phyloP scores from a whole-genome alignment of 306 rosid species.

The Arachis hypogaea region DNA sequence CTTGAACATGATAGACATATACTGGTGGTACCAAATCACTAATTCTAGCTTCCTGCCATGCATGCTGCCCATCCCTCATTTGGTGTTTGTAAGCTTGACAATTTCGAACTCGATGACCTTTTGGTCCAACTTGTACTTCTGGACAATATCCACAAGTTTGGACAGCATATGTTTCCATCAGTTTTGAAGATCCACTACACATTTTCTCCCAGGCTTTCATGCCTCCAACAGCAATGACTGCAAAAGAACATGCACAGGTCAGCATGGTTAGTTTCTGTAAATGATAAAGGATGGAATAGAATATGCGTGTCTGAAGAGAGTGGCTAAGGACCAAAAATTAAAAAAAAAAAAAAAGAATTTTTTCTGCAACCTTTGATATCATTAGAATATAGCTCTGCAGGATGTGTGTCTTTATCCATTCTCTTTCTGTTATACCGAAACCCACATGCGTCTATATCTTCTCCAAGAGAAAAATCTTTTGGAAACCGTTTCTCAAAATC shows the following conservation, averaged over 20 bases:
- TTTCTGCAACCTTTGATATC: constrained; percentile 55
- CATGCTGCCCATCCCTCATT: constrained; percentile 88
- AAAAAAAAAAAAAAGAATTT: constrained; percentile 18
- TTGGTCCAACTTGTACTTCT: constrained; percentile 81
- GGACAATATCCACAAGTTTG: constrained; percentile 82
- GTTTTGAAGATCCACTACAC: constrained; percentile 58
- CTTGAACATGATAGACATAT: constrained; percentile 63
- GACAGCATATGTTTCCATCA: constrained; percentile 59
- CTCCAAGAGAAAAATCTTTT: constrained; percentile 45
- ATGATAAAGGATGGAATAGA: constrained; percentile 14
- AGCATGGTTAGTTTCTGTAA: constrained; percentile 4
- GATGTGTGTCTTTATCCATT: constrained; percentile 23
- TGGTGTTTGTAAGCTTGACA: constrained; percentile 79
- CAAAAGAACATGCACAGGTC: constrained; percentile 35
- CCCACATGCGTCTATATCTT: constrained; percentile 55
- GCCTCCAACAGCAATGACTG: constrained; percentile 61
- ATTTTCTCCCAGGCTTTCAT: constrained; percentile 71
- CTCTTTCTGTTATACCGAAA: constrained; percentile 54
- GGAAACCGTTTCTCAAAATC: constrained; percentile 74
- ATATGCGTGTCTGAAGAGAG: neutral
- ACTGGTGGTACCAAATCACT: constrained; percentile 65
- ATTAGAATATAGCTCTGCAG: constrained; percentile 41
- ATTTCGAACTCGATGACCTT: constrained; percentile 69
- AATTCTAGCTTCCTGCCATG: constrained; percentile 74
- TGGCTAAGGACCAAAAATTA: neutral